Conservation (phyloP, 345 rosid genomes). For the Citrus glauca region DNA sequence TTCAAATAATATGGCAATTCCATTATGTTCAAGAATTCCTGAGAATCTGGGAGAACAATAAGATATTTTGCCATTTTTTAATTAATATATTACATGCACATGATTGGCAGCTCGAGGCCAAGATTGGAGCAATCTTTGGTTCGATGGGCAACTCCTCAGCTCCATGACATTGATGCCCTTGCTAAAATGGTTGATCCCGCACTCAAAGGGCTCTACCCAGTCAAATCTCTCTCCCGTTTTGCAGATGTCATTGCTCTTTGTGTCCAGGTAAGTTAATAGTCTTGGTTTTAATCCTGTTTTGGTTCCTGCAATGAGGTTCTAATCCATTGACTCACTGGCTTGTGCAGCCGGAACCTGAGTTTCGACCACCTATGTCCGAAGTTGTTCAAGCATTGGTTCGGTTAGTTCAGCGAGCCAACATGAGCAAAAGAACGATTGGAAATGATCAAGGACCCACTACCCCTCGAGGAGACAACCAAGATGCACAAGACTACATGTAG, state of each 20-base stretch:
- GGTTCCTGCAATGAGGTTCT: not conserved
- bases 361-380: slow-evolving; percentile 97
- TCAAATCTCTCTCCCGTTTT: slow-evolving; percentile 95
- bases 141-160: slow-evolving; percentile 99
- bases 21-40: not conserved
- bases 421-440: slow-evolving; percentile 92
- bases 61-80: not conserved
- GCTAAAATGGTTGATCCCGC: slow-evolving; percentile 96
- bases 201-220: slow-evolving; percentile 94
- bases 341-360: slow-evolving; percentile 93
- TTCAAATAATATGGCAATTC: not conserved
- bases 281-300: not conserved
- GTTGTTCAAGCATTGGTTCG: slow-evolving; percentile 96
- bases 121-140: slow-evolving; percentile 92
- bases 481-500: slow-evolving; percentile 50
- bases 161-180: slow-evolving; percentile 96
- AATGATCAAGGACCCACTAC: slow-evolving; percentile 44
- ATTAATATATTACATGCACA: not conserved
- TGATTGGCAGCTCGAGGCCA: slow-evolving; percentile 65
- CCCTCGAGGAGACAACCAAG: slow-evolving; percentile 31
- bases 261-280: slow-evolving; percentile 65
- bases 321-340: not conserved
- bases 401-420: slow-evolving; percentile 87
- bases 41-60: not conserved
- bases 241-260: slow-evolving; percentile 99